phyloP scores from a whole-genome alignment of 257 asterid species.

The Ligustrum vulgare region DNA sequence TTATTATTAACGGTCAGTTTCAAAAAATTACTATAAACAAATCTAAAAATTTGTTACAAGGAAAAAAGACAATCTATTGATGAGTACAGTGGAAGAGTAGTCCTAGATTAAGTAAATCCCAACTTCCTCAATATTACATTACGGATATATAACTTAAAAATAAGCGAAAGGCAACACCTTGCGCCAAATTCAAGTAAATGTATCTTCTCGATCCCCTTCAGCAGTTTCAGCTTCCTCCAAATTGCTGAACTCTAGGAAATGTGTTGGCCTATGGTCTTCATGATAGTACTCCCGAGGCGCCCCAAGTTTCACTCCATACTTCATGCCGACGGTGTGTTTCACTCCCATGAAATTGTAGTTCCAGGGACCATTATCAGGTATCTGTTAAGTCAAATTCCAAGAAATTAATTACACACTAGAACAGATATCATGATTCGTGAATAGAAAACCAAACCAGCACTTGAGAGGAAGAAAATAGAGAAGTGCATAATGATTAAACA shows the following conservation, averaged over 20 bases:
- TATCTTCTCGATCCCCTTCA: conserved; percentile 86
- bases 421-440: too few species aligned
- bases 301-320: conserved; percentile 80
- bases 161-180: neutral
- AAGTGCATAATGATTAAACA: too few species aligned
- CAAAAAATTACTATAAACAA: too few species aligned
- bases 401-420: too few species aligned
- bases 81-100: neutral
- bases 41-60: neutral
- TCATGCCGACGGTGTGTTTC: conserved; percentile 84
- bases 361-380: conserved; percentile 64
- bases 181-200: conserved; percentile 44
- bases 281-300: conserved; percentile 83
- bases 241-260: conserved; percentile 92
- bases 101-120: neutral
- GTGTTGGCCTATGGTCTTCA: conserved; percentile 92
- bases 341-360: conserved; percentile 97
- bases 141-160: too few species aligned
- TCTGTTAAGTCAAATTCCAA: too few species aligned
- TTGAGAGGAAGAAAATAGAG: too few species aligned
- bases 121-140: neutral
- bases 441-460: too few species aligned
- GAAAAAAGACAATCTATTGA: neutral
- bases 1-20: too few species aligned
- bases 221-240: conserved; percentile 91